Evolutionary conservation across 495 filamentous ascomycete species (phyloP).

Genomic region (Podospora pseudocomata): DNA sequence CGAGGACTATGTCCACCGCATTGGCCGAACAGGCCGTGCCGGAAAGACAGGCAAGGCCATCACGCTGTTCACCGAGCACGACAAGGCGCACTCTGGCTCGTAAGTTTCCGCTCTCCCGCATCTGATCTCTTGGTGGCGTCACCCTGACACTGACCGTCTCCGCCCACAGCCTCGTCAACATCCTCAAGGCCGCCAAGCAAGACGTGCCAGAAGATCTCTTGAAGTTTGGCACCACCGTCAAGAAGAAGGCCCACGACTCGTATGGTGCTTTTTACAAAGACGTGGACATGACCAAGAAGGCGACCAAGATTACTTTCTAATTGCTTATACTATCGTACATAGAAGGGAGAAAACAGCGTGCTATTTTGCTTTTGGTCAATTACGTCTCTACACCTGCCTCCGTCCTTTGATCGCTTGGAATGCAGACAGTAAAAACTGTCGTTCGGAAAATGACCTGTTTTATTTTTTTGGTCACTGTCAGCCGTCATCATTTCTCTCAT

Average conservation of each 20-base stretch:
- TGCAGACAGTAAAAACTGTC: slow-evolving; percentile 51
- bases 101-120: slow-evolving; percentile 45
- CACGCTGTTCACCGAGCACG: slow-evolving; percentile 90
- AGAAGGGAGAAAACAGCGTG: slow-evolving; percentile 4
- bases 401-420: slow-evolving; percentile 41
- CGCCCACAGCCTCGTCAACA: slow-evolving; percentile 66
- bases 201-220: slow-evolving; percentile 80
- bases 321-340: slow-evolving; percentile 34
- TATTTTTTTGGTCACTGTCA: slow-evolving; percentile 19
- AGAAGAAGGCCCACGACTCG: slow-evolving; percentile 91
- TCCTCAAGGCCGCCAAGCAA: slow-evolving; percentile 84
- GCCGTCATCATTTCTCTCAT: slow-evolving; percentile 16
- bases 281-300: slow-evolving; percentile 68
- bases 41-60: slow-evolving; percentile 86
- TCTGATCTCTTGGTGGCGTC: background rate
- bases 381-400: slow-evolving; percentile 13
- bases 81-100: slow-evolving; percentile 83
- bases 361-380: slow-evolving; percentile 3
- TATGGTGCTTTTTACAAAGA: slow-evolving; percentile 95
- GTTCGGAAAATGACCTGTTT: slow-evolving; percentile 57
- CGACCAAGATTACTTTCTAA: slow-evolving; percentile 91
- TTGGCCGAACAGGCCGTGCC: slow-evolving; percentile 89
- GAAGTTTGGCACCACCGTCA: slow-evolving; percentile 96
- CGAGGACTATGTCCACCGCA: slow-evolving; percentile 97
- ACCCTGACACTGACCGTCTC: slow-evolving; percentile 11